Percentiles rank a stretch among this genome's conserved stretches.
phyloP scores from a whole-genome alignment of 495 filamentous ascomycete species.

The Ramalina intermedia region DNA sequence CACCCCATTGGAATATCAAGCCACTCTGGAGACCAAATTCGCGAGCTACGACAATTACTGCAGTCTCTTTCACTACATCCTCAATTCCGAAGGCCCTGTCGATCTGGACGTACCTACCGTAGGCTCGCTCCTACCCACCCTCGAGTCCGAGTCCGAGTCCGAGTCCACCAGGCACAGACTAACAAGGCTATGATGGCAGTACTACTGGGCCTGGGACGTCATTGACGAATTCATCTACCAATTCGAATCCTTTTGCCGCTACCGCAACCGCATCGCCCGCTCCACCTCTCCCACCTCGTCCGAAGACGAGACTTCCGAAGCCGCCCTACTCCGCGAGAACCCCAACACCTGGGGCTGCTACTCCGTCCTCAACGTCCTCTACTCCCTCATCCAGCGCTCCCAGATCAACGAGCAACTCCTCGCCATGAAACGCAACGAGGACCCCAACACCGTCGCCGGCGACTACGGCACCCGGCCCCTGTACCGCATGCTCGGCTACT shows the following conservation, averaged over 20 bases:
- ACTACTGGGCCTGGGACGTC: constrained; percentile 99
- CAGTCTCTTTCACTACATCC: constrained; percentile 94
- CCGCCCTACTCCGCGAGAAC: constrained; percentile 80
- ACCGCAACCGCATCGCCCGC: constrained; percentile 80
- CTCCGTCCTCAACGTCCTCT: constrained; percentile 96
- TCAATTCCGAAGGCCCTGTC: constrained; percentile 96
- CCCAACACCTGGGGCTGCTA: constrained; percentile 99
- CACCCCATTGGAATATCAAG: constrained; percentile 87
- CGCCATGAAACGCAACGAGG: constrained; percentile 87
- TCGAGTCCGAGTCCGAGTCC: too few relatives aligned
- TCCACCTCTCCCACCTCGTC: constrained; percentile 59
- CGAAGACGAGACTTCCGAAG: constrained; percentile 60
- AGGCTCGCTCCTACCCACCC: constrained; percentile 3
- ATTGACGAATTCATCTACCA: constrained; percentile 99
- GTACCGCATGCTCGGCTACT: constrained; percentile 97
- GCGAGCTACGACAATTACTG: constrained; percentile 98
- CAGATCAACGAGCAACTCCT: constrained; percentile 94
- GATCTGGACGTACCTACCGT: constrained; percentile 93
- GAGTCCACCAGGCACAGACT: constrained; percentile 4
- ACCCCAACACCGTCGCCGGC: constrained; percentile 68
- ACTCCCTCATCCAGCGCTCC: constrained; percentile 94
- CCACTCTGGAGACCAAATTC: constrained; percentile 84
- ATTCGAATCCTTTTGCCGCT: constrained; percentile 97
- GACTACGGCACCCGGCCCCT: constrained; percentile 87
- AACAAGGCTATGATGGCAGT: constrained; percentile 33